Base-by-base conservation (phyloP, 2,329 filamentous ascomycete genomes). In the Stenocarpella maydis region DNA sequence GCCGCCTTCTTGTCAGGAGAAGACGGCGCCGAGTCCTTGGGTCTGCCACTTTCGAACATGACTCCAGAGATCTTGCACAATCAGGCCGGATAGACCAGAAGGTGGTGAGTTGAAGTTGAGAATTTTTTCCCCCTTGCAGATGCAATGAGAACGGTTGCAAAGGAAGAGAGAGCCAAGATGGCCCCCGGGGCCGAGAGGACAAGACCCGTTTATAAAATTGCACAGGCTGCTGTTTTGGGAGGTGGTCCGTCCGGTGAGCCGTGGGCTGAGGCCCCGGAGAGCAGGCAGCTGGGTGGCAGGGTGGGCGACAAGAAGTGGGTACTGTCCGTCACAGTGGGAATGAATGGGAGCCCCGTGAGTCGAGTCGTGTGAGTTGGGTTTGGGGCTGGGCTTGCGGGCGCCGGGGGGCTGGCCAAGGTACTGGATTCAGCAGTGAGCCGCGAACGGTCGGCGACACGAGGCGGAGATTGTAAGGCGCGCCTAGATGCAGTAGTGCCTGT, bases 1-100 rank as follows among this genome's bases (percentile, higher is more conserved):
- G 87, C 86, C 75, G 86, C 84, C 80, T 88, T 89, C 71, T 85
- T 82, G 65, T 71, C 70, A 24, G 70, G 69, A 43, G 70, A 69
- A 41, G 82, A 78, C 71, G 78, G 74, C 64, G 69, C 71, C 65
- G 77, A 77, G 69, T 80, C 79, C 71, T 78, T 80, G 67, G 77
- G 75, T 69, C 74, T 78, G 69, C 74, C 73, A 60, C 75, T 75
- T 60, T 75, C 72, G 67, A 79, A 77, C 79, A 80, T 80, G 73
- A 69, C 66, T 68, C 68, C 63, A 39, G 61, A 68, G 66, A 71
- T 72, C 68, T 66, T 72, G 69, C 69, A 66, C 70, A 71, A 71
- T 71, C 70, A 71, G 63, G 63, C 45, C 69, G 49, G 69, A 60
- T 71, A 71, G 70, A 69, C 69, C 70, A 39, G 41, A 67, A 60